Percentiles rank a stretch among this genome's conserved stretches.
phyloP scores from a whole-genome alignment of 208 protist genomes.

The Trypanosoma theileri region DNA sequence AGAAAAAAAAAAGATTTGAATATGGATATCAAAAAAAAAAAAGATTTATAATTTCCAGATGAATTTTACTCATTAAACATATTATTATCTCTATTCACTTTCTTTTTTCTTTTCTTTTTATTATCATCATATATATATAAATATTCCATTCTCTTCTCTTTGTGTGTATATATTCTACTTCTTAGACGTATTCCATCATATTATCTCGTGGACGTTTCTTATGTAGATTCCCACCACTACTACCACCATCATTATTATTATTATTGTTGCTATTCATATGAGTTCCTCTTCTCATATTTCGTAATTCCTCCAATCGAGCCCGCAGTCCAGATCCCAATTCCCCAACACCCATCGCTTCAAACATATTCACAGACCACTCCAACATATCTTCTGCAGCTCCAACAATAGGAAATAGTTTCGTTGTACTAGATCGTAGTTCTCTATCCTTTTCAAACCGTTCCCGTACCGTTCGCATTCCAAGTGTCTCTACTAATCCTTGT shows the following conservation, averaged over 20 bases:
- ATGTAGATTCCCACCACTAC: neutral
- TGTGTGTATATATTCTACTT: too few species aligned
- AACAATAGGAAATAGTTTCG: constrained; percentile 58
- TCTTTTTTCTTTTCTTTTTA: constrained; percentile 12
- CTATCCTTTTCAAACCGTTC: constrained; percentile 49
- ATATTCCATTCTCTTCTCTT: too few species aligned
- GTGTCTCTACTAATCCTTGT: constrained; percentile 57
- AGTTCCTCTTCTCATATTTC: constrained; percentile 8
- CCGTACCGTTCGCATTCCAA: constrained; percentile 50
- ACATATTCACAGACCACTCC: constrained; percentile 60
- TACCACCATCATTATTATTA: neutral
- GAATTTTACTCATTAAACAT: neutral
- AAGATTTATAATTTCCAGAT: neutral
- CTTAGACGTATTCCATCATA: constrained; percentile 27
- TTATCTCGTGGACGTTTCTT: constrained; percentile 25
- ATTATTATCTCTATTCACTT: constrained; percentile 10
- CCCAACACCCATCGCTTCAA: constrained; percentile 70
- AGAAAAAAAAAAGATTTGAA: too few species aligned
- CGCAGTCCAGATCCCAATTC: constrained; percentile 51
- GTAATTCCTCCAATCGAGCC: constrained; percentile 43
- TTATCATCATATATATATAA: too few species aligned
- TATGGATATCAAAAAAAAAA: neutral
- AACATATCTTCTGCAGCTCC: constrained; percentile 29
- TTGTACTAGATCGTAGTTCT: constrained; percentile 50
- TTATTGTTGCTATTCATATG: neutral